Evolutionary conservation across 2,329 filamentous ascomycete species (phyloP), one percentile per base, ranked within the genome.

Genomic region (Zelopaecilomyces penicillatus): DNA sequence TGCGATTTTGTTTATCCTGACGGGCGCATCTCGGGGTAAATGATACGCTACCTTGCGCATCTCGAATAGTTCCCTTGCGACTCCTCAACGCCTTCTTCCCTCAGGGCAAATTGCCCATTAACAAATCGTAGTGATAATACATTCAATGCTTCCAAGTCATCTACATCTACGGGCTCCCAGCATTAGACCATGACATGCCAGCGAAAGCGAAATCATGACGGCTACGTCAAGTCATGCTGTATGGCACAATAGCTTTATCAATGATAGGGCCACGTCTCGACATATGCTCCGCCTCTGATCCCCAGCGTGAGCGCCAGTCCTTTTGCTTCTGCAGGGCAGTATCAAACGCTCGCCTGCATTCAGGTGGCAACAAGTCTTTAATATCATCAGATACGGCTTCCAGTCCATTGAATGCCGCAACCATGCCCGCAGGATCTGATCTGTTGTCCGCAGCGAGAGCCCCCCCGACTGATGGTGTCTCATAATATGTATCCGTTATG

Each of bases 291-390:
- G 63, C 70, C 65, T 96, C 90, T 5, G 76, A 73, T 11, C 76
- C 77, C 87, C 89, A 95, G 50, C 74, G 75, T 30, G 65, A 69
- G 61, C 86, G 86, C 86, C 89, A 97, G 43, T 75, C 66, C 48
- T 66, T 63, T 63, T 95, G 87, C 44, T 75, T 71, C 8, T 67
- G 66, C 42, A 81, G 69, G 3, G 87, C 83, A 43, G 76, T 70
- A 41, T 88, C 71, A 50, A 95, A 89, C 0, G 86, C 84, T 33
- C 71, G 67, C 33, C 84, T 77, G 61, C 87, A 93, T 50, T 87
- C 81, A 1, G 74, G 64, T 1, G 83, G 84, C 47, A 90, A 69
- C 47, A 84, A 71, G 30, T 78, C 75, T 46, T 77, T 70, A 50
- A 88, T 71, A 7, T 87, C 83, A 41, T 80, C 73, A 1, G 81